phyloP scores from a whole-genome alignment of 2,329 filamentous ascomycete genomes.

The Penicillium sp. region DNA sequence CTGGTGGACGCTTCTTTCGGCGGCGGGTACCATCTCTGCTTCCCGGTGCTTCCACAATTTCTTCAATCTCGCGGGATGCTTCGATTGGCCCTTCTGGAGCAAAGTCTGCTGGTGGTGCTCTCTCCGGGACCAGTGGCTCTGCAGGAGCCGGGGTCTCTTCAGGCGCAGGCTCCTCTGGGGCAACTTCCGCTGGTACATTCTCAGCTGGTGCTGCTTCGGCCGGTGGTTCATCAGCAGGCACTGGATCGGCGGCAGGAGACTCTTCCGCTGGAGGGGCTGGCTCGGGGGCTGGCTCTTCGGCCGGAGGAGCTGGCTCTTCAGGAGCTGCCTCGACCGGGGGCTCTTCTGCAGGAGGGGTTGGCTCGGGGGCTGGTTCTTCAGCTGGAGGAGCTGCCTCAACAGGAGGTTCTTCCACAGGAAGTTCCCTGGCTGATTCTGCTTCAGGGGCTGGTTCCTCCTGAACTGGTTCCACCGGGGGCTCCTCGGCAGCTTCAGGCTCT shows the following conservation, averaged over 20 bases:
- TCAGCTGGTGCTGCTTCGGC: background rate
- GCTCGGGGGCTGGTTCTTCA: too few species aligned
- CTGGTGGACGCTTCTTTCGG: slow-evolving; percentile 33
- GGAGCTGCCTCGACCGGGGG: background rate
- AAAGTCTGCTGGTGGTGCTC: slow-evolving; percentile 3
- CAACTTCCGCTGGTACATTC: background rate
- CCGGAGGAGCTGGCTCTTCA: background rate
- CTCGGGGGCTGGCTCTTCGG: slow-evolving; percentile 4
- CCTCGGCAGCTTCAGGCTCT: background rate
- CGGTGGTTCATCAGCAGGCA: slow-evolving; percentile 5
- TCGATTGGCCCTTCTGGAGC: slow-evolving; percentile 10
- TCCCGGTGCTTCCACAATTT: slow-evolving; percentile 1
- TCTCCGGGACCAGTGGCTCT: slow-evolving; percentile 1
- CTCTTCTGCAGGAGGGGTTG: background rate
- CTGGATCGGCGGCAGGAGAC: background rate
- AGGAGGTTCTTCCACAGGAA: slow-evolving; percentile 10
- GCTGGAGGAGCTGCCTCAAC: background rate
- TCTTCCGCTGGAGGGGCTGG: background rate
- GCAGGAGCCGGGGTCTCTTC: background rate
- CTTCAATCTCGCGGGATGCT: background rate
- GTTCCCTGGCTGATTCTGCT: background rate
- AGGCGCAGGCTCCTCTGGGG: background rate
- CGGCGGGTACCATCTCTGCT: slow-evolving; percentile 17
- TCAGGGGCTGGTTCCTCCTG: slow-evolving; percentile 7
- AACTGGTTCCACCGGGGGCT: background rate